Percentiles rank a stretch among this genome's conserved stretches.
phyloP scores from a whole-genome alignment of 164 flowering plant genomes.

The Pachysandra terminalis region DNA sequence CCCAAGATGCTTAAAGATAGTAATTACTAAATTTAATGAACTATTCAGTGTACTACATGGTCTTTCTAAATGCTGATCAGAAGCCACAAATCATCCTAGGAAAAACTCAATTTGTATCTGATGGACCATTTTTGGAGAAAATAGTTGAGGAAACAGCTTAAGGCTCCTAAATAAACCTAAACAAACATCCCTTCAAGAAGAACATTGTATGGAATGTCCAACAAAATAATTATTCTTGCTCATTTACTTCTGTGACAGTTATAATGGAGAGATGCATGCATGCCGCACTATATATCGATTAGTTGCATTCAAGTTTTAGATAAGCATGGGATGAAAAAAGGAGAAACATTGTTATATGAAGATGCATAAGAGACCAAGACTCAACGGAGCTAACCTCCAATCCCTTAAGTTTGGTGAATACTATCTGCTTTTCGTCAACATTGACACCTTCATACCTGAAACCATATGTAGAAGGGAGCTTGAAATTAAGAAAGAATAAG shows the following conservation, averaged over 20 bases:
- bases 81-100: background rate
- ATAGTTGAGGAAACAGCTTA: background rate
- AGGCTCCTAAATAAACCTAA: background rate
- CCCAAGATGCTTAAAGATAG: too few species aligned
- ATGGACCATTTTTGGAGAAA: background rate
- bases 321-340: background rate
- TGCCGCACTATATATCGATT: background rate
- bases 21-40: too few species aligned
- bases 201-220: background rate
- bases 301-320: background rate
- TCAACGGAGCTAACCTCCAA: constrained; percentile 52
- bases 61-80: too few species aligned
- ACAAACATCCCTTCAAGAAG: background rate
- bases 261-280: background rate
- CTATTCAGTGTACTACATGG: background rate
- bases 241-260: background rate
- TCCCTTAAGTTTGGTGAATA: constrained; percentile 35
- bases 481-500: background rate
- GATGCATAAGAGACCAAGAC: constrained; percentile 1
- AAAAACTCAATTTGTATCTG: background rate
- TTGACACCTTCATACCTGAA: constrained; percentile 49
- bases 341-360: background rate
- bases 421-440: constrained; percentile 31
- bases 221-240: too few species aligned
- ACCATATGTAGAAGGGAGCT: background rate